These are phyloP conservation scores for Mycena indigotica DNA, from an alignment of 768 basidiomycete genomes.

Conservation along the genomic window DNA sequence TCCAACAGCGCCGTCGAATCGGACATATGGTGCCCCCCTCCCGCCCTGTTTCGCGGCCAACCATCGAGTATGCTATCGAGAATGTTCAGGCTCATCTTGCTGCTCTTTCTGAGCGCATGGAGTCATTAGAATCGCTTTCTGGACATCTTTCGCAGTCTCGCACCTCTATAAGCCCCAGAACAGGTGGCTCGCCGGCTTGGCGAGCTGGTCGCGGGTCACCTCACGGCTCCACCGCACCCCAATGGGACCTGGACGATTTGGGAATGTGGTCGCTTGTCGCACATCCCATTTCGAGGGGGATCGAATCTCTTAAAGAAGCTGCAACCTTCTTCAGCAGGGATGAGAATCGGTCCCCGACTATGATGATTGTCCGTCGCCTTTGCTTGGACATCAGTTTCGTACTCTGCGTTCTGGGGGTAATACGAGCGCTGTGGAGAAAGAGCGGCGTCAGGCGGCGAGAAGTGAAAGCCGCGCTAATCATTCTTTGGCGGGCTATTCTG, in stretches of 20 bases:
- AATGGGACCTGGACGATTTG: slow-evolving; percentile 79
- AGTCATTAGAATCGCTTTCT: slow-evolving; percentile 58
- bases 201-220: slow-evolving; percentile 46
- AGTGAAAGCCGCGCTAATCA: slow-evolving; percentile 61
- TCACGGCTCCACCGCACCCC: slow-evolving; percentile 33
- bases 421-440: slow-evolving; percentile 63
- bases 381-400: slow-evolving; percentile 81
- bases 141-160: slow-evolving; percentile 44
- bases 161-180: slow-evolving; percentile 41
- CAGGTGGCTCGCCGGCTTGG: slow-evolving; percentile 42
- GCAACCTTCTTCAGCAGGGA: slow-evolving; percentile 60
- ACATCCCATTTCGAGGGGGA: slow-evolving; percentile 58
- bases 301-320: slow-evolving; percentile 51
- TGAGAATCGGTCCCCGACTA: slow-evolving; percentile 64
- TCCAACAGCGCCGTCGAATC: slow-evolving; percentile 29
- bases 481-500: slow-evolving; percentile 70
- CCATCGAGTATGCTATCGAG: slow-evolving; percentile 77
- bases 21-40: slow-evolving; percentile 35
- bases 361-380: slow-evolving; percentile 70
- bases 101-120: slow-evolving; percentile 81
- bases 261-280: slow-evolving; percentile 82
- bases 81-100: slow-evolving; percentile 80
- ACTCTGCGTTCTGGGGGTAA: slow-evolving; percentile 58
- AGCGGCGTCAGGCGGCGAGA: slow-evolving; percentile 72
- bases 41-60: slow-evolving; percentile 50